Percentiles rank a stretch among this genome's conserved stretches.
phyloP scores from a whole-genome alignment of 176 grass and related monocot species.

The Ampelocalamus luodianensis region DNA sequence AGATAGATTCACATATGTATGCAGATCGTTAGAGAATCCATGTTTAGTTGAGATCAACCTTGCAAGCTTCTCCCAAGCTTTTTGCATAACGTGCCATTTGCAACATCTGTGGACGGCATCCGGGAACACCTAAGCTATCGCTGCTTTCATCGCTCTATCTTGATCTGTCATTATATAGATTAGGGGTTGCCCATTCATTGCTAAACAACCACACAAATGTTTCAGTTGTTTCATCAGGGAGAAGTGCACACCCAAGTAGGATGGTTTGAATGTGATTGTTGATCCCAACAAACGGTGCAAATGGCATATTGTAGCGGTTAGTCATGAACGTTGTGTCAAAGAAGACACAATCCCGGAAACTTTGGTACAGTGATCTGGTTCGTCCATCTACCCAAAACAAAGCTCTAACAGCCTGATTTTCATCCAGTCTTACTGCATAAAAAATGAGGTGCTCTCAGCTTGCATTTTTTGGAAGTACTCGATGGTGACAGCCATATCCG shows the following conservation, averaged over 20 bases:
- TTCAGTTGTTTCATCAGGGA: not conserved
- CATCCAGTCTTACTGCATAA: not conserved
- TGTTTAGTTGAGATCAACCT: not conserved
- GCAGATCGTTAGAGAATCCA: not conserved
- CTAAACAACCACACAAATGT: too few relatives aligned
- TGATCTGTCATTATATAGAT: too few relatives aligned
- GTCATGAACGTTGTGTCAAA: not conserved
- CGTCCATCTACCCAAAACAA: not conserved
- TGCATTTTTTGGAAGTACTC: not conserved
- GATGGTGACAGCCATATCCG: not conserved
- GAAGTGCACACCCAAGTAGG: too few relatives aligned
- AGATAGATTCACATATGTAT: not conserved
- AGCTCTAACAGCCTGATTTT: rapidly evolving
- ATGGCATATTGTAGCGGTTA: too few relatives aligned
- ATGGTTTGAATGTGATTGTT: too few relatives aligned
- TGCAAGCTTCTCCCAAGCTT: not conserved
- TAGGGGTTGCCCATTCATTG: too few relatives aligned
- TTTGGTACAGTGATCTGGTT: not conserved
- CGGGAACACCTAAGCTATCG: not conserved
- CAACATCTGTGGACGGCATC: not conserved
- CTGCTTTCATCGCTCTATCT: too few relatives aligned
- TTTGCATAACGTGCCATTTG: not conserved
- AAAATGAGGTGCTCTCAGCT: not conserved
- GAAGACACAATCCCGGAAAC: not conserved
- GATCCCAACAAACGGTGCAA: too few relatives aligned